Evolutionary conservation across 208 protist species (phyloP).

Genomic region (Leishmania major): DNA sequence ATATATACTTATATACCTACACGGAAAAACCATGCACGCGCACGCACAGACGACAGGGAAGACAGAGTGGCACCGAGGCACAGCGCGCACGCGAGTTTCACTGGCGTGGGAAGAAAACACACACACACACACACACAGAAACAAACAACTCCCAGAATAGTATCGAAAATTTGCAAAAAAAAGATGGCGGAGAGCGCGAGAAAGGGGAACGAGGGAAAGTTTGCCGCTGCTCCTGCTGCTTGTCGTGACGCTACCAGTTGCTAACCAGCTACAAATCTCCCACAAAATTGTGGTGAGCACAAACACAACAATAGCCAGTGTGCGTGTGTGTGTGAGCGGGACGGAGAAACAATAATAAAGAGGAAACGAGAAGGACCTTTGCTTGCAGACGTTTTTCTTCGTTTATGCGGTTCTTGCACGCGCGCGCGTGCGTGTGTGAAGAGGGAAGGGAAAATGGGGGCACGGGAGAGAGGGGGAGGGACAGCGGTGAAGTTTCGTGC

Average conservation of each 20-base stretch:
- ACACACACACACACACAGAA: not conserved
- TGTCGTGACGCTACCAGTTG: not conserved
- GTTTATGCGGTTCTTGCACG: not conserved
- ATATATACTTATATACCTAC: no score
- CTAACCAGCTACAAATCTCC: not conserved
- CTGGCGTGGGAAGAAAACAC: not conserved
- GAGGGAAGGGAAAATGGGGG: not conserved
- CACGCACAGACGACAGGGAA: no score
- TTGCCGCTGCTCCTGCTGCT: not conserved
- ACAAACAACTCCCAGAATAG: no score
- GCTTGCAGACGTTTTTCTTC: not conserved
- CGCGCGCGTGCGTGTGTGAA: not conserved
- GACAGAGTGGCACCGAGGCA: not conserved
- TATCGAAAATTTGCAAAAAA: not conserved
- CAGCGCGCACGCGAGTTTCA: not conserved
- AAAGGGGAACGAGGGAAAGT: not conserved
- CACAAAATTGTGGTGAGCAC: not conserved
- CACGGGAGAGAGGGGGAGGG: not conserved
- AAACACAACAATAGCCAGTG: slow-evolving; percentile 1
- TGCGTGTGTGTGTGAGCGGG: not conserved
- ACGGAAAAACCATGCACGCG: no score
- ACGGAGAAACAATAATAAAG: no score
- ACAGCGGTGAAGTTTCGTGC: not conserved
- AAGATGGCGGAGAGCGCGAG: not conserved
- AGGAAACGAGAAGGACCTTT: not conserved